A percentile compares a stretch with the other conserved stretches of the same genome.
phyloP scores from a whole-genome alignment of 306 rosid genomes.

The Trifolium fragiferum region DNA sequence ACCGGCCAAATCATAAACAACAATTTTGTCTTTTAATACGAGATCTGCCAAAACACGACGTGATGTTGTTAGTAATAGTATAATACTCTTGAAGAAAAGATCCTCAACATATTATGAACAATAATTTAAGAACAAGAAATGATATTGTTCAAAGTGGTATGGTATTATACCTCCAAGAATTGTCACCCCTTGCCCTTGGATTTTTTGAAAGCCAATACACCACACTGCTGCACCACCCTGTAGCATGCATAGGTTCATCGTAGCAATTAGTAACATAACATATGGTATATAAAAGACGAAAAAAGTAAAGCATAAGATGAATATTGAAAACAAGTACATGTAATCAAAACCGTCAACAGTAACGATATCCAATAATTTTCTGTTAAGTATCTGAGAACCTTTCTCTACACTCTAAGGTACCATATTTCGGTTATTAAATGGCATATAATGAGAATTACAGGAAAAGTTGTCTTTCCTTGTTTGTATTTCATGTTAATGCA shows the following conservation, averaged over 20 bases:
- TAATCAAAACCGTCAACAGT: not conserved
- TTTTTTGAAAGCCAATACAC: conserved; percentile 94
- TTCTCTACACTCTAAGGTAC: not conserved
- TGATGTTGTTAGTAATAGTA: conserved; percentile 44
- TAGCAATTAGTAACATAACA: conserved; percentile 35
- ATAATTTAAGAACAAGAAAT: conserved; percentile 16
- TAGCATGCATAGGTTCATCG: conserved; percentile 36
- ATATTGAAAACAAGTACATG: not conserved
- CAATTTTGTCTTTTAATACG: conserved; percentile 83
- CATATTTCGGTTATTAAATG: conserved; percentile 28
- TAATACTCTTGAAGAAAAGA: conserved; percentile 30
- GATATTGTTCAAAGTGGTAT: not conserved
- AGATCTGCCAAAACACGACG: conserved; percentile 67
- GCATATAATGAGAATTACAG: conserved; percentile 13
- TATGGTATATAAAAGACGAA: conserved; percentile 9
- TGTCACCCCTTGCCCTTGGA: conserved; percentile 77
- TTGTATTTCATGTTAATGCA: not conserved
- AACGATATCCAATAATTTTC: not conserved
- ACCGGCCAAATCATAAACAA: conserved; percentile 86
- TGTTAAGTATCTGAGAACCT: conserved; percentile 27
- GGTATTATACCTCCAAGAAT: conserved; percentile 87
- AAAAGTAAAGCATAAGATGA: conserved; percentile 6
- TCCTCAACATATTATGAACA: not conserved
- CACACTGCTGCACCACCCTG: conserved; percentile 80
- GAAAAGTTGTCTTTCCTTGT: not conserved